Base-by-base conservation (phyloP, 1,284 basidiomycete species). In the Mycosarcoma mackinlayi region DNA sequence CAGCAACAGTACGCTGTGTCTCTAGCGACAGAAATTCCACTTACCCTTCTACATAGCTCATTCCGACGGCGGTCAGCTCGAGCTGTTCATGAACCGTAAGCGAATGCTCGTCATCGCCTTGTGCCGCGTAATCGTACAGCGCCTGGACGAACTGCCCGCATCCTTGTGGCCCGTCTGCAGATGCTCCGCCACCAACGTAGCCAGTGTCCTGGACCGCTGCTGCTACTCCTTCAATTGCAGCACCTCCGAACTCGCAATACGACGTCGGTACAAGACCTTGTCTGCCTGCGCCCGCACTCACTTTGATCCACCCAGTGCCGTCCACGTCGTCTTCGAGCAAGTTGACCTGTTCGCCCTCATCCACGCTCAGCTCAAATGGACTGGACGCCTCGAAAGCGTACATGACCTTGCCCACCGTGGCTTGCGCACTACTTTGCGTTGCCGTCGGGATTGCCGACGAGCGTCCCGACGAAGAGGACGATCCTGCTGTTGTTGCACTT, bases 301-400 rank as follows among this genome's bases (percentile, higher is more conserved):
- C 66, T 31, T 77, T 73, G 52, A 73, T 68, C 75, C 75, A 77
- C 1, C 75, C 75, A 6, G 27, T 55, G 10, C 54, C 58, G 27
- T 76, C 73, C 6, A 61, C 47, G 37, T 77, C 75, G 34, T 72
- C 73, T 25, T 73, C 73, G 18, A 77, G 37, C 46, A 77, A 40
- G 19, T 64, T 60, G 3, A 75, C 60, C 13, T 28, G 13, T n/a
- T 77, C 65, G 47, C 75, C 75, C 33, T 69, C 65, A 5, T 34
- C 35, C 9, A 77, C 66, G 37, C 53, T 73, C 30, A 75, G 52
- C 61, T 77, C 75, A 33, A 70, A 66, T 7, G 69, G 65, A 38
- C 69, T 73, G 25, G 58, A 64, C 14, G 73, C 69, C 28, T 77
- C 69, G 42, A 73, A 77, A 14, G 31, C 48, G 31, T 67, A 77